phyloP scores from a whole-genome alignment of 352 stramenopile genomes.

The Plasmopara viticola region DNA sequence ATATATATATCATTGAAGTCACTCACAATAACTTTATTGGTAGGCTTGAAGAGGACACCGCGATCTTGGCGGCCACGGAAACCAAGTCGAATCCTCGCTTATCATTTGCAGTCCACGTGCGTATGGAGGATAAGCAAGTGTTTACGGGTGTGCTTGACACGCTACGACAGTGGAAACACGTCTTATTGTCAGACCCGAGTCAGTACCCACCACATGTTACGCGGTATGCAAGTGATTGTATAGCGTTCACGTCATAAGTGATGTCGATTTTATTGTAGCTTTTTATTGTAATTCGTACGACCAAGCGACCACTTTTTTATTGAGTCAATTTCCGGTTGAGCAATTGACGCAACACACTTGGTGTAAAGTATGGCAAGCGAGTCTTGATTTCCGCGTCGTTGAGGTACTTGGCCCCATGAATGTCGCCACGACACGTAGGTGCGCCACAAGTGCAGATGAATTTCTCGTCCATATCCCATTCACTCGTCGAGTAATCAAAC shows the following conservation, averaged over 20 bases:
- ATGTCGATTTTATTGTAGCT: too few species aligned
- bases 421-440: slow-evolving; percentile 51
- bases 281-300: too few species aligned
- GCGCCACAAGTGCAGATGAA: slow-evolving; percentile 80
- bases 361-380: slow-evolving; percentile 62
- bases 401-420: slow-evolving; percentile 80
- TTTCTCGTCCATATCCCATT: slow-evolving; percentile 91
- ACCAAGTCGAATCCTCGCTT: slow-evolving; percentile 18
- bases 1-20: not conserved
- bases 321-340: slow-evolving; percentile 47
- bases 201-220: slow-evolving; percentile 33
- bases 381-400: slow-evolving; percentile 40
- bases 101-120: slow-evolving; percentile 36
- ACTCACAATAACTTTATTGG: not conserved
- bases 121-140: slow-evolving; percentile 48
- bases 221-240: slow-evolving; percentile 2
- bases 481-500: slow-evolving; percentile 87
- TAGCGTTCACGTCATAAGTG: not conserved
- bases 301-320: slow-evolving; percentile 13
- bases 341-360: slow-evolving; percentile 61
- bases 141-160: slow-evolving; percentile 27
- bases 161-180: slow-evolving; percentile 37
- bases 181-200: slow-evolving; percentile 17
- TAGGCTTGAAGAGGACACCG: slow-evolving; percentile 43
- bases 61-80: slow-evolving; percentile 20